Evolutionary conservation across 306 rosid species (phyloP).

Genomic region (Luffa acutangula): DNA sequence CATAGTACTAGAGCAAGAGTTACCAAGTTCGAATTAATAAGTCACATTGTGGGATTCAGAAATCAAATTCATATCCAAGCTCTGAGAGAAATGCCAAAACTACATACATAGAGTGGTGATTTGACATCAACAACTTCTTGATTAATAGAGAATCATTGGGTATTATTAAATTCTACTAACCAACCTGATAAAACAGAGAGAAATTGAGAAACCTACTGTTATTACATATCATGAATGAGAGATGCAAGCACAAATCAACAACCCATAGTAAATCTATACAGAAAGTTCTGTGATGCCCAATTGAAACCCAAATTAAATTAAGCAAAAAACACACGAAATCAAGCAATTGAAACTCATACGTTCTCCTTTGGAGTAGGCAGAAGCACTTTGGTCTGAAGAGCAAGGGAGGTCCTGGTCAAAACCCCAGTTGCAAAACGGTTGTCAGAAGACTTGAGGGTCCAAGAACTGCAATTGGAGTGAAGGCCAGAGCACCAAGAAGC

Average conservation of each 20-base stretch:
- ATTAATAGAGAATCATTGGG: background rate
- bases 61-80: background rate
- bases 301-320: background rate
- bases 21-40: background rate
- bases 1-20: background rate
- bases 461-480: slow-evolving; percentile 22
- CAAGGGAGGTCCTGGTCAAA: slow-evolving; percentile 22
- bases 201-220: background rate
- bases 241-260: background rate
- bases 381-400: slow-evolving; percentile 30
- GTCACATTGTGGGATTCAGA: background rate
- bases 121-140: background rate
- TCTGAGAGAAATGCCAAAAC: background rate
- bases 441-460: slow-evolving; percentile 23
- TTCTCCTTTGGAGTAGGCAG: slow-evolving; percentile 24
- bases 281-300: background rate
- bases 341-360: slow-evolving; percentile 21
- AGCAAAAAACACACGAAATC: background rate
- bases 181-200: background rate
- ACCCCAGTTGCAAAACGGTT: slow-evolving; percentile 19
- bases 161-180: background rate
- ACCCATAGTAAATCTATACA: background rate
- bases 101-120: background rate
- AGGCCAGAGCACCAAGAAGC: slow-evolving; percentile 41
- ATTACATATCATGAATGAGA: background rate